Conservation (phyloP, 108 stramenopile genomes). For the Conticribra weissflogii region DNA sequence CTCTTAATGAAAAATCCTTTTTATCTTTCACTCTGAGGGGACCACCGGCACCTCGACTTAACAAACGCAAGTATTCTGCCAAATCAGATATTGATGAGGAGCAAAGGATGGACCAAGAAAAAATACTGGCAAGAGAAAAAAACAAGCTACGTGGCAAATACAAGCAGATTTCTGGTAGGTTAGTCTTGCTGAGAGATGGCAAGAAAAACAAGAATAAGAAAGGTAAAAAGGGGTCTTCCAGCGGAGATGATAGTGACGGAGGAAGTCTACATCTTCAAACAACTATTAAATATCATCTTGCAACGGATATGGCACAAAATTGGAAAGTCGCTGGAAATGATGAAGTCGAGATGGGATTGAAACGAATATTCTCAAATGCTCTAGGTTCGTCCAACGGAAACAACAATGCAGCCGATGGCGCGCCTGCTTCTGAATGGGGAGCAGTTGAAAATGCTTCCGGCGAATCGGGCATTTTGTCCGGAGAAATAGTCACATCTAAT, state of each 20-base stretch:
- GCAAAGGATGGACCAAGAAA: background rate
- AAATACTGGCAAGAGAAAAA: constrained; percentile 2
- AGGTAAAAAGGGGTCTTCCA: background rate
- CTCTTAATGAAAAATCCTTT: constrained; percentile 35
- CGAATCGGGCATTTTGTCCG: constrained; percentile 51
- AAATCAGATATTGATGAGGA: constrained; percentile 3
- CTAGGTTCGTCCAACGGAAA: background rate
- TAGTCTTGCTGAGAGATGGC: constrained; percentile 38
- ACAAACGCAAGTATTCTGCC: constrained; percentile 4
- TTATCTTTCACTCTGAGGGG: constrained; percentile 33
- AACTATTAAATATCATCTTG: constrained; percentile 80
- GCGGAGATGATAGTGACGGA: background rate
- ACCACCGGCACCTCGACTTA: constrained; percentile 26
- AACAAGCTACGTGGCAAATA: constrained; percentile 39
- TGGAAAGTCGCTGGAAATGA: constrained; percentile 24
- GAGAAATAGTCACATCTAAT: constrained; percentile 53
- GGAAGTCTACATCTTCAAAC: constrained; percentile 54
- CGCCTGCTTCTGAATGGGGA: constrained; percentile 44
- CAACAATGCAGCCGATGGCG: constrained; percentile 8
- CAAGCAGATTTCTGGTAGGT: constrained; percentile 31
- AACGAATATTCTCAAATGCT: constrained; percentile 33
- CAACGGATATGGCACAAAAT: constrained; percentile 82
- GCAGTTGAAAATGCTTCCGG: constrained; percentile 52
- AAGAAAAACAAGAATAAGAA: constrained; percentile 26
- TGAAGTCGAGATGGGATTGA: constrained; percentile 41